Conservation (phyloP, 371 early-diverging fungal genomes). For the Mortierella polycephala region DNA sequence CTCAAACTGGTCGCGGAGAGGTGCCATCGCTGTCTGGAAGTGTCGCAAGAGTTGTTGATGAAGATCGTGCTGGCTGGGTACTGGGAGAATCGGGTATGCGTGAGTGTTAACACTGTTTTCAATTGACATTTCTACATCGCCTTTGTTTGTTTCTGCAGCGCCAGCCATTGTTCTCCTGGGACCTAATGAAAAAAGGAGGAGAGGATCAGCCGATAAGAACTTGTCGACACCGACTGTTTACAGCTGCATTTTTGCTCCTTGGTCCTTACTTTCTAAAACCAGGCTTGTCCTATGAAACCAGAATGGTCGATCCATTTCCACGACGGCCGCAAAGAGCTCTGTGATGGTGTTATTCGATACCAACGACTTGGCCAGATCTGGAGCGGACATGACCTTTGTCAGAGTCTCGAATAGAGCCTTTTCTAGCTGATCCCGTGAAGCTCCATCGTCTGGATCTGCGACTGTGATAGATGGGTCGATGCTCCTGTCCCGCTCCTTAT, state of each 20-base stretch:
- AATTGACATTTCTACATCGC: too few relatives aligned
- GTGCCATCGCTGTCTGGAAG: constrained; percentile 16
- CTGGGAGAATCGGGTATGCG: constrained; percentile 18
- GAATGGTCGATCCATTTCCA: constrained; percentile 31
- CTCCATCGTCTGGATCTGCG: not conserved
- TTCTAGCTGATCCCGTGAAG: constrained; percentile 7
- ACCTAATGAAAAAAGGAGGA: not conserved
- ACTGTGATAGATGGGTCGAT: not conserved
- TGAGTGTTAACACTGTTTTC: not conserved
- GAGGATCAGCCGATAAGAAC: not conserved
- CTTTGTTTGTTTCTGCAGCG: not conserved
- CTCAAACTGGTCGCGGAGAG: constrained; percentile 21
- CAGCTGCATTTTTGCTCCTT: too few relatives aligned
- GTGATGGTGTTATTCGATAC: constrained; percentile 44
- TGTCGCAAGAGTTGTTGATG: constrained; percentile 26
- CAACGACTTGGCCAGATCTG: constrained; percentile 22
- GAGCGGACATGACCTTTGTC: constrained; percentile 16
- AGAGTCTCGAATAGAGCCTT: constrained; percentile 18
- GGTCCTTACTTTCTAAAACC: constrained; percentile 12
- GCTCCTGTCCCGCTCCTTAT: not conserved
- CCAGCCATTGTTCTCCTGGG: not conserved
- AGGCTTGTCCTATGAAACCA: constrained; percentile 16
- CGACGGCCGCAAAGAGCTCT: constrained; percentile 34
- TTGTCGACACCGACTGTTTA: too few relatives aligned
- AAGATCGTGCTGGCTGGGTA: constrained; percentile 10